These are phyloP conservation scores for Allomyces macrogynus DNA, from an alignment of 192 early-diverging fungal species.

Conservation along the genomic window DNA sequence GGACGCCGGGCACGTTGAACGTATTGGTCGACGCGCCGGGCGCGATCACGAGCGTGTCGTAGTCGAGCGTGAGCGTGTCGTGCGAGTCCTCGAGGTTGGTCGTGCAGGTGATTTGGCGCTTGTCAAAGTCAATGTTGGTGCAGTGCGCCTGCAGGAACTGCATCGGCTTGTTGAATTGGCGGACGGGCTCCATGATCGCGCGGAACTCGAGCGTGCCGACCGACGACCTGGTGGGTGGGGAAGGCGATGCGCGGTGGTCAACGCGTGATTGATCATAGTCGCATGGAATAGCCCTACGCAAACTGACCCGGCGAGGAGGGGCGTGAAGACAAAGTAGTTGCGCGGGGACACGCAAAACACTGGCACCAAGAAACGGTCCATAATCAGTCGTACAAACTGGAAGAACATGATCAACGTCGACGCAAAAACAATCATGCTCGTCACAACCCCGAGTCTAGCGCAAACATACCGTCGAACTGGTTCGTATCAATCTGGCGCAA, in stretches of 20 bases:
- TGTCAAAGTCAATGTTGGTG: constrained; percentile 23
- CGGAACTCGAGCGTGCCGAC: constrained; percentile 75
- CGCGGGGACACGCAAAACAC: constrained; percentile 8
- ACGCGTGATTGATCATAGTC: no score
- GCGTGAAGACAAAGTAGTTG: constrained; percentile 77
- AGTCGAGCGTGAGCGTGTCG: constrained; percentile 29
- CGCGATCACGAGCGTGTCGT: constrained; percentile 64
- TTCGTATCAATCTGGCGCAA: constrained; percentile 44
- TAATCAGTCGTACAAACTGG: no score
- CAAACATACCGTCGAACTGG: constrained; percentile 32
- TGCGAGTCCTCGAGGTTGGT: constrained; percentile 12
- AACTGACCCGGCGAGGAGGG: constrained; percentile 38
- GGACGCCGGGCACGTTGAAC: constrained; percentile 64
- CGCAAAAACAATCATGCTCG: no score
- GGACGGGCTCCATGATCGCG: constrained; percentile 66
- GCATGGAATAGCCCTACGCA: no score
- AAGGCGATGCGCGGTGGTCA: no score
- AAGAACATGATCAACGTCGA: no score
- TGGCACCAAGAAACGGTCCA: neutral
- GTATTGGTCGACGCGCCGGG: constrained; percentile 67
- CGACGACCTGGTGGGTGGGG: constrained; percentile 9
- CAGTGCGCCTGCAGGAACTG: constrained; percentile 48
- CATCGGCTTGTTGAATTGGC: constrained; percentile 28
- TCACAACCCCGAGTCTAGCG: no score
- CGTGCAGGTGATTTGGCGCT: constrained; percentile 16